phyloP scores from a whole-genome alignment of 179 eudicot species.

The Amaranthus tricolor region DNA sequence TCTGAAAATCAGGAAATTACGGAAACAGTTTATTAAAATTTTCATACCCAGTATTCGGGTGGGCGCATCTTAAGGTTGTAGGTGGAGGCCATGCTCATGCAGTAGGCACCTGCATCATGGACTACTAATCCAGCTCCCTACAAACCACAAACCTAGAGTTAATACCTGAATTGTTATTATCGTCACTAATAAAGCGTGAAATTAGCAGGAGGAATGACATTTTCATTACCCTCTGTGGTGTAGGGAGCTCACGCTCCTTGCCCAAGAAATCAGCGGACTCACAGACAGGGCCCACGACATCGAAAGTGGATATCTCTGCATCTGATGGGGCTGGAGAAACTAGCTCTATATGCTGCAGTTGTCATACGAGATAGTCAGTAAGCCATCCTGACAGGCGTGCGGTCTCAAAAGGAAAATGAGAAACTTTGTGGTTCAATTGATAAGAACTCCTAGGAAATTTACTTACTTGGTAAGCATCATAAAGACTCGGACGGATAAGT shows the following conservation, averaged over 20 bases:
- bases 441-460: neutral
- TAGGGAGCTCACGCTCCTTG: slow-evolving; percentile 80
- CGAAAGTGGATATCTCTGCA: slow-evolving; percentile 68
- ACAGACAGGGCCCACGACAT: slow-evolving; percentile 95
- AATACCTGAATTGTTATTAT: neutral
- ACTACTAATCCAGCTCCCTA: slow-evolving; percentile 95
- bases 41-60: slow-evolving; percentile 91
- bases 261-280: slow-evolving; percentile 98
- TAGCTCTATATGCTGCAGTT: slow-evolving; percentile 87
- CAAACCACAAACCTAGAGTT: neutral
- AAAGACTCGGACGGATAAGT: slow-evolving; percentile 95
- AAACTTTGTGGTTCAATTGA: neutral
- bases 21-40: neutral
- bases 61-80: slow-evolving; percentile 99
- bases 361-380: neutral
- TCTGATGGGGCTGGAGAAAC: slow-evolving; percentile 73
- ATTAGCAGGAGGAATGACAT: neutral
- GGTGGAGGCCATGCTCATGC: slow-evolving; percentile 99
- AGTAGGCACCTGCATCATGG: slow-evolving; percentile 97
- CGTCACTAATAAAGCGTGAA: neutral
- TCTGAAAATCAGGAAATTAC: neutral
- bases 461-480: slow-evolving; percentile 93
- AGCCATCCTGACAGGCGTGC: neutral
- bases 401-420: neutral
- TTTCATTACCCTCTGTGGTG: slow-evolving; percentile 58